Base-by-base conservation (phyloP, 2,329 filamentous ascomycete genomes). In the Cytospora paraplurivora region DNA sequence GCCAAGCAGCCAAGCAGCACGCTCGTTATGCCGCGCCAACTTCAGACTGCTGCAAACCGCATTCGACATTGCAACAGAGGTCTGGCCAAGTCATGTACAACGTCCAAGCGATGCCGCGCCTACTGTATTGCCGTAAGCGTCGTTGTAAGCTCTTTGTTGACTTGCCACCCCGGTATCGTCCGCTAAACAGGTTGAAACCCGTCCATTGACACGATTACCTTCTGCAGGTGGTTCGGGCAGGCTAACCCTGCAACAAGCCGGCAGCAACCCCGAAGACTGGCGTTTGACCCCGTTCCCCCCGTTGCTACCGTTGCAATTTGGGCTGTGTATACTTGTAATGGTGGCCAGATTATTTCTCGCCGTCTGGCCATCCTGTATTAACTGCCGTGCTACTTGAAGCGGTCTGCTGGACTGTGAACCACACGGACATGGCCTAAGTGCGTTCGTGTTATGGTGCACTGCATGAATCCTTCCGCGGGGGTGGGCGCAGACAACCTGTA, bases 351-450 rank as follows among this genome's bases (percentile, higher is more conserved):
- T 49, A 7, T 34, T 55, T 38, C 51, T 55, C 49, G 51, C 33
- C 38, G 54, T 61, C 59, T 61, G 38, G 58, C 58, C 58, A 61
- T 61, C 38, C 37, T 34, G 38, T 49, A 38, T 37, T 27, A 52
- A 50, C 51, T 61, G 59, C 59, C 51, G 59, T 61, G 51, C 32
- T 37, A 61, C 58, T 47, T 47, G 51, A 61, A 37, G 58, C 58
- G 58, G 58, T 52, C 47, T 51, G 58, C 10, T 44, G 35, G 50
- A 17, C 33, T 38, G 44, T 51, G 51, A 52, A 55, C 32, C 35
- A 41, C 15, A 61, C 58, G 8, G 54, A 55, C 37, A 12, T 34
- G 51, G 58, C 58, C 51, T 61, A 61, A 51, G 41, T 37, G 21
- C 27, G 13, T 53, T 34, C 32, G 21, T 49, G 44, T 61, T 21